Percentiles rank a stretch among this genome's conserved stretches.
Conservation (phyloP, 140 eudicot species). For the Cichorium intybus region DNA sequence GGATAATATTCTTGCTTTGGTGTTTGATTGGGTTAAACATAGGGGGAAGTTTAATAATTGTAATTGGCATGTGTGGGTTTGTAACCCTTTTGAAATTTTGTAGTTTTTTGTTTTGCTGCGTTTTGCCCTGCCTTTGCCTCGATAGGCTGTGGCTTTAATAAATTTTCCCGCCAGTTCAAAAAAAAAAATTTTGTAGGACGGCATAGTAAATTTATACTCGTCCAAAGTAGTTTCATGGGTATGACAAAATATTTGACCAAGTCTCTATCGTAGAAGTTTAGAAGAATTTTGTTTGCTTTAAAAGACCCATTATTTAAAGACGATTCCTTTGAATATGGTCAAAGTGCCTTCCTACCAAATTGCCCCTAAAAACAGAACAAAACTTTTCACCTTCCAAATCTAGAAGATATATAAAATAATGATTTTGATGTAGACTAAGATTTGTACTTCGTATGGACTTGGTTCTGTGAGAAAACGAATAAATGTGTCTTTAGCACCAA, state of each 20-base stretch:
- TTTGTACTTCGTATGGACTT: background rate
- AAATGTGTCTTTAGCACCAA: background rate
- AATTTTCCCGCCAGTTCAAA: too few relatives aligned
- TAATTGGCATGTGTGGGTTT: too few relatives aligned
- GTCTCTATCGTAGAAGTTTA: conserved; percentile 10
- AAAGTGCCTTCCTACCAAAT: conserved; percentile 11
- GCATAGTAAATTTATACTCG: background rate
- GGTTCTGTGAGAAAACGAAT: background rate
- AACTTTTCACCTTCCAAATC: conserved; percentile 12
- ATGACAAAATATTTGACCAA: conserved; percentile 11
- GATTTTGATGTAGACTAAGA: background rate
- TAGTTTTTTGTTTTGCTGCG: too few relatives aligned
- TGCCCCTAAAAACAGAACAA: conserved; percentile 13
- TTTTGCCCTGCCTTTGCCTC: too few relatives aligned
- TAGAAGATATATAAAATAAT: background rate
- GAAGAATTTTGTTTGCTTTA: conserved; percentile 14
- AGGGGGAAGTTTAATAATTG: too few relatives aligned
- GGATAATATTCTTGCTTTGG: too few relatives aligned
- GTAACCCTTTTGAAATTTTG: too few relatives aligned
- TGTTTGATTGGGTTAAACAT: too few relatives aligned
- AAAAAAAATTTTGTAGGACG: too few relatives aligned
- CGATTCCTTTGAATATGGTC: conserved; percentile 16
- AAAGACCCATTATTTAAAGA: conserved; percentile 13
- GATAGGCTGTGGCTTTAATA: too few relatives aligned
- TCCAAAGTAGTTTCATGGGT: background rate